These are phyloP conservation scores for Anaeramoeba ignava DNA, from an alignment of 78 protist species.

Conservation along the genomic window DNA sequence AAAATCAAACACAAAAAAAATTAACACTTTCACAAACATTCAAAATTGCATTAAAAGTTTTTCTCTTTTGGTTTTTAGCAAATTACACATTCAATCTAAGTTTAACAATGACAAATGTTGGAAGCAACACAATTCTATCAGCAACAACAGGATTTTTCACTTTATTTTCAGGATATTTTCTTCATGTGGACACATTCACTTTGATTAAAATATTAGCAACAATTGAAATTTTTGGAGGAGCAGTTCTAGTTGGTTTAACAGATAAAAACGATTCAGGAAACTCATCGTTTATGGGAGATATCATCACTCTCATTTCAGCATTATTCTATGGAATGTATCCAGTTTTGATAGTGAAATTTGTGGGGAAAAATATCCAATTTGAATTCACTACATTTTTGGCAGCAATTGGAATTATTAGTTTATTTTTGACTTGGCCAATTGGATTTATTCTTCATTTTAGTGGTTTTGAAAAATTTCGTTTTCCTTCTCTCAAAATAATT, in stretches of 20 bases:
- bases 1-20: background rate
- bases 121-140: background rate
- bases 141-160: background rate
- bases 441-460: background rate
- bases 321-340: background rate
- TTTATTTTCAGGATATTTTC: background rate
- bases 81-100: background rate
- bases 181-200: background rate
- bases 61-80: background rate
- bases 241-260: background rate
- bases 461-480: background rate
- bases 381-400: background rate
- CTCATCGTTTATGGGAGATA: background rate
- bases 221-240: background rate
- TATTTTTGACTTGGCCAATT: background rate
- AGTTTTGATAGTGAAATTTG: background rate
- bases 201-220: background rate
- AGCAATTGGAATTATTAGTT: background rate
- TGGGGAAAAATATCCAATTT: background rate
- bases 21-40: background rate
- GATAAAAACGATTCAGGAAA: background rate
- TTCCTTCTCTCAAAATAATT: background rate
- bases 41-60: background rate
- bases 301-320: background rate
- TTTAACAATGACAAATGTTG: background rate